Base-by-base conservation (phyloP, 495 filamentous ascomycete species). In the Penicillium daleae region DNA sequence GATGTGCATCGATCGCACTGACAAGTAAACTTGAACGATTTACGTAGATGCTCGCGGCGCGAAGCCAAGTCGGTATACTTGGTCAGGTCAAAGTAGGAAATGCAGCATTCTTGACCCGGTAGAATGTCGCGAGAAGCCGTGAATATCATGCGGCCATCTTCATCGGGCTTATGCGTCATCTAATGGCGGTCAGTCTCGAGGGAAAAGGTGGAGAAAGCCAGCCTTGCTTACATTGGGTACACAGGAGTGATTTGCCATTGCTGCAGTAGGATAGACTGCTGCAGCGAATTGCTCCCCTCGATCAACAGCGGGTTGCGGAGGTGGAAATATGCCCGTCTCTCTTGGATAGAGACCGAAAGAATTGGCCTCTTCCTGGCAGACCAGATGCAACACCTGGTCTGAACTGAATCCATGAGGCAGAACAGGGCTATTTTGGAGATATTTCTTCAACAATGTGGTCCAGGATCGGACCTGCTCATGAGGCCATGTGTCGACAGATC, bases 271-370 rank as follows among this genome's bases (percentile, higher is more conserved):
- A 69, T 79, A 79, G 4, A 79, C 76, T 2, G 74, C 75, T 2
- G 74, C 76, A 0, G 68, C 76, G n/a, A 69, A 79, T 32, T 79
- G 75, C 48, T 77, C 75, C 0, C 75, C 76, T 42, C 75, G 40
- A n/a, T 69, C 65, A 2, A 67, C 32, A 3, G 58, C 48, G 10
- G 66, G 60, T 1, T 56, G 21, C 0, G 66, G 69, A 3, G 55
- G 19, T 7, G 72, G 71, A 13, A 65, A 65, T 12, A 66, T 33
- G 0, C 76, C 75, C 1, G 75, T 79, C 60, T 76, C 76, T 4
- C 74, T 58, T n/a, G 76, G 76, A 46, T 79, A 79, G 1, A 79
- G 65, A 12, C 76, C 76, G 39, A 79, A 79, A 0, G 76, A 79
- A 54, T 79, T 79, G 9, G 76, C 75, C 46, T 79, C 76, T 62